Evolutionary conservation across 169 alveolate species (phyloP), one percentile per base, ranked within the genome.

Genomic region (Babesia gibsoni): DNA sequence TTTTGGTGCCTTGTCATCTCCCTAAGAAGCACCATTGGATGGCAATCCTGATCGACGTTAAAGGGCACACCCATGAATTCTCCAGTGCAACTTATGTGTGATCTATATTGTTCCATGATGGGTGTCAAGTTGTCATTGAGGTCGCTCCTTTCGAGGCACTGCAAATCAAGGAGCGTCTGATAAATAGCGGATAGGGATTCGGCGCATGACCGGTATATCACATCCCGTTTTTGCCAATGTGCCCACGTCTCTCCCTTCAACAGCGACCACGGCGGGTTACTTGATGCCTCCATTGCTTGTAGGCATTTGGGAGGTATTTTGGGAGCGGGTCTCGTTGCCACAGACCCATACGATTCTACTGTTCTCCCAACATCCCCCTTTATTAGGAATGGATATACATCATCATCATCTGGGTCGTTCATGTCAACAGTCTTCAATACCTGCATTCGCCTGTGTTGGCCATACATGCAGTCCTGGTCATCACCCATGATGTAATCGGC

Each of bases 181-280:
- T 61, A 42, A 32, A 61, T 18, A 10, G 14, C 35, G 25, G 5
- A 16, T 16, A 61, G 18, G 3, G 72, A 30, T 23, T 42, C 48
- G 8, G 52, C 9, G 46, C 72, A 61, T 32, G 46, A 58, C 6
- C 8, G 58, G 48, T 45, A 61, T 29, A 49, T 61, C n/a, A 58
- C 41, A 42, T 61, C 72, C 10, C 41, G 43, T n/a, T n/a, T 43
- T 20, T 61, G 72, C 72, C 72, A 61, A n/a, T 61, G 25, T 16
- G 72, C 25, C 72, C 72, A 61, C 72, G 46, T 12, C 27, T 41
- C 72, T 0, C 72, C 72, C 6, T 29, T 43, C 5, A 61, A 32
- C 0, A 43, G 46, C 12, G 59, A 7, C 72, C 72, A 61, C 32
- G 42, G 72, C 20, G 72, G 27, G 20, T 9, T 61, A 35, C 46